phyloP scores from a whole-genome alignment of 1,284 basidiomycete species.

The Farysia itapuensis region DNA sequence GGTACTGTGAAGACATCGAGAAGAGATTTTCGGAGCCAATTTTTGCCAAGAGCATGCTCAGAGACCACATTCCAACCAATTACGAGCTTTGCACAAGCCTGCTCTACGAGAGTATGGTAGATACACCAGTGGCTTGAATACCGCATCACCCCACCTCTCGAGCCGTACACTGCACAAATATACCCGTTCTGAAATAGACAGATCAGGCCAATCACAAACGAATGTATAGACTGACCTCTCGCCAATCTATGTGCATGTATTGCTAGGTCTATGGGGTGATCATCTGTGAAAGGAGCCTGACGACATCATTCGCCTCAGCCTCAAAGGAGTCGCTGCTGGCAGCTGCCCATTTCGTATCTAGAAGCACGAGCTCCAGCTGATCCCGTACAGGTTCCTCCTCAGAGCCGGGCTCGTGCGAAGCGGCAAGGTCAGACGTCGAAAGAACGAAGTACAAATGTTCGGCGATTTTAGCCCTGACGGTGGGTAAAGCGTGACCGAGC shows the following conservation, averaged over 20 bases:
- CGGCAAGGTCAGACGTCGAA: constrained; percentile 1
- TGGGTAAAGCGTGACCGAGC: constrained; percentile 9
- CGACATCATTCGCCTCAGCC: not conserved
- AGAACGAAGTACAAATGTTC: constrained; percentile 36
- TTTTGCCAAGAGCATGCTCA: constrained; percentile 52
- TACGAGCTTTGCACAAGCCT: constrained; percentile 51
- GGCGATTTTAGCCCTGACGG: constrained; percentile 5
- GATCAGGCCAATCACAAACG: too few relatives aligned
- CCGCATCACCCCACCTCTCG: too few relatives aligned
- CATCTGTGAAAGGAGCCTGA: not conserved
- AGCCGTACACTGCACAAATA: too few relatives aligned
- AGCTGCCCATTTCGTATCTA: constrained; percentile 26
- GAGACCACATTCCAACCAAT: constrained; percentile 51
- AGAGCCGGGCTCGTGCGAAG: constrained; percentile 5
- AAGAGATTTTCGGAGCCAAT: constrained; percentile 64
- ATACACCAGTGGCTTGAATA: too few relatives aligned
- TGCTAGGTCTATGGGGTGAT: too few relatives aligned
- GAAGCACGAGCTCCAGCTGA: constrained; percentile 5
- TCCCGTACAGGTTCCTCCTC: constrained; percentile 8
- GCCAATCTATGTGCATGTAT: too few relatives aligned
- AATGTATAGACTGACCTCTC: too few relatives aligned
- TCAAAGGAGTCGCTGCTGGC: not conserved
- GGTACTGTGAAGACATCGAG: constrained; percentile 62
- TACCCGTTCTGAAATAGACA: too few relatives aligned
- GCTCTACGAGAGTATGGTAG: constrained; percentile 36